A percentile compares a stretch with the other conserved stretches of the same genome.
These are phyloP conservation scores for Ophiostoma ulmi DNA, from an alignment of 2,329 filamentous ascomycete genomes.

Conservation along the genomic window DNA sequence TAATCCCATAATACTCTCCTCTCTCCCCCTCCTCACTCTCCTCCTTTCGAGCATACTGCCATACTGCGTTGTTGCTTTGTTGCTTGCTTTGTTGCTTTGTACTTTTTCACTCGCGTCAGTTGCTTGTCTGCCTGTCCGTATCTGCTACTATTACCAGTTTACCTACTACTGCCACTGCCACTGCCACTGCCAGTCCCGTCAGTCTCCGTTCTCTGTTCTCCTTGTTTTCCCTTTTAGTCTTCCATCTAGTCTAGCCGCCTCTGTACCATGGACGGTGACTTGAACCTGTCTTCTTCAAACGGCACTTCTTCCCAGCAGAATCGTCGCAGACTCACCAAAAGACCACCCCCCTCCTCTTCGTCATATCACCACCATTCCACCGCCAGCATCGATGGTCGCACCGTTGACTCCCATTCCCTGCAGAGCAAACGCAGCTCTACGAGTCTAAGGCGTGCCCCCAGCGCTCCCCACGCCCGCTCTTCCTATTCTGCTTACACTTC, in stretches of 20 bases:
- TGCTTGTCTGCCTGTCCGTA: background rate
- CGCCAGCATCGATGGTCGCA: slow-evolving; percentile 47
- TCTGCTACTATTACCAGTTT: background rate
- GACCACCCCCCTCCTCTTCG: slow-evolving; percentile 48
- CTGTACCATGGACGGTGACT: slow-evolving; percentile 44
- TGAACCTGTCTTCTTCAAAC: slow-evolving; percentile 41
- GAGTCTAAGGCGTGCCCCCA: slow-evolving; percentile 57
- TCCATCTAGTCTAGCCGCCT: slow-evolving; percentile 22
- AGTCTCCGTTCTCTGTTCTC: slow-evolving; percentile 17
- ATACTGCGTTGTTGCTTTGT: background rate
- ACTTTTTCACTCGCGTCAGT: slow-evolving; percentile 18
- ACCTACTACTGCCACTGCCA: background rate
- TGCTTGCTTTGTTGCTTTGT: slow-evolving; percentile 9
- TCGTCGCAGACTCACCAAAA: slow-evolving; percentile 60
- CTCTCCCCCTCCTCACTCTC: background rate
- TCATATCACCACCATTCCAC: slow-evolving; percentile 46
- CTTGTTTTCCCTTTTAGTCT: slow-evolving; percentile 1
- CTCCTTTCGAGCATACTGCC: background rate
- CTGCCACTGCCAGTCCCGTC: background rate
- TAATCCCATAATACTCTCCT: slow-evolving; percentile 1
- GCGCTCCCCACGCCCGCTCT: slow-evolving; percentile 50
- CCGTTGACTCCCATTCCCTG: slow-evolving; percentile 52
- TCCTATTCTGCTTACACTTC: slow-evolving; percentile 47
- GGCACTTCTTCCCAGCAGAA: slow-evolving; percentile 38
- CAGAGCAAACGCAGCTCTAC: slow-evolving; percentile 60